A percentile compares a stretch with the other conserved stretches of the same genome.
Evolutionary conservation across 225 moss, liverwort and hornwort species (phyloP).

Genomic region (Pseudisothecium myosuroides): DNA sequence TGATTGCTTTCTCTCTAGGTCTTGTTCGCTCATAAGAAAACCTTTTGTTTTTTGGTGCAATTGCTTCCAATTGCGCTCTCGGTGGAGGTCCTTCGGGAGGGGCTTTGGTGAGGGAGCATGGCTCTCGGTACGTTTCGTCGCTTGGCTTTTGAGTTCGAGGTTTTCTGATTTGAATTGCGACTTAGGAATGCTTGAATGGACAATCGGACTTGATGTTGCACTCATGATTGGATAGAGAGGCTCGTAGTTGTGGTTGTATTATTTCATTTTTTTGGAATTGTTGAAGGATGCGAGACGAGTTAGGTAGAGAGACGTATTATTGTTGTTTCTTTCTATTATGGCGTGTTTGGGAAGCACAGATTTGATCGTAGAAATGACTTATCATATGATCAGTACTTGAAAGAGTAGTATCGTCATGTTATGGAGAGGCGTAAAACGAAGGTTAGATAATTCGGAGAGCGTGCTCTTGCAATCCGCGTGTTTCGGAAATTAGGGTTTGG

Average conservation of each 20-base stretch:
- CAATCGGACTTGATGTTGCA: neutral
- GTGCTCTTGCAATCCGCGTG: neutral
- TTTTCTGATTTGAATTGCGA: neutral
- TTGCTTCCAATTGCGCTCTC: neutral
- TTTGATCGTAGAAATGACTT: neutral
- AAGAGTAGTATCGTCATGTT: neutral
- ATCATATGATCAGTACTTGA: neutral
- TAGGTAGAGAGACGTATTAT: neutral
- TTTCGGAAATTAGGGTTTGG: constrained; percentile 15
- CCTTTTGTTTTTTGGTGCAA: neutral
- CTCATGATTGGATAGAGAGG: neutral
- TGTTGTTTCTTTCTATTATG: neutral
- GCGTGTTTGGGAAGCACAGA: neutral
- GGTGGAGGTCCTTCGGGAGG: neutral
- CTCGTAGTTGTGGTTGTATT: neutral
- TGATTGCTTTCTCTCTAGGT: neutral
- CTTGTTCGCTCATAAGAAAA: neutral
- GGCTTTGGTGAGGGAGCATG: constrained; percentile 5
- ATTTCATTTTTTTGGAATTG: neutral
- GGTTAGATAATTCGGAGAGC: neutral
- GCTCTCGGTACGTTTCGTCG: constrained; percentile 5
- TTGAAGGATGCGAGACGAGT: neutral
- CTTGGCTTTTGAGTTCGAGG: neutral
- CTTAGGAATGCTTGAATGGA: neutral
- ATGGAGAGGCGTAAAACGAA: neutral